Evolutionary conservation across 805 yeast species (phyloP).

Genomic region (Spencermartinsiella europaea): DNA sequence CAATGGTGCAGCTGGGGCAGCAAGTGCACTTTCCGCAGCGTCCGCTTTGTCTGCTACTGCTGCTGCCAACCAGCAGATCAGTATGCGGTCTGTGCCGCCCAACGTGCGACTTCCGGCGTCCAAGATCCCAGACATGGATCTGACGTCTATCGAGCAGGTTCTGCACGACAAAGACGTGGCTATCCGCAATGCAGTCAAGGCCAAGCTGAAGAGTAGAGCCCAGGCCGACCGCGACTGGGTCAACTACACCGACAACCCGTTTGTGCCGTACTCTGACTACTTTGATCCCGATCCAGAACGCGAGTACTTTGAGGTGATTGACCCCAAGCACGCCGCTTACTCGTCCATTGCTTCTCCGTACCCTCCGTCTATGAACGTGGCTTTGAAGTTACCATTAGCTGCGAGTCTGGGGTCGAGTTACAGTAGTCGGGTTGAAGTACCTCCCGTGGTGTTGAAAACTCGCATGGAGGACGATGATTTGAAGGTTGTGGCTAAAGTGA

Average conservation of each 20-base stretch:
- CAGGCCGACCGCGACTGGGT: slow-evolving; percentile 64
- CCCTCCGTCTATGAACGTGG: slow-evolving; percentile 40
- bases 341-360: slow-evolving; percentile 57
- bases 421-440: slow-evolving; percentile 22
- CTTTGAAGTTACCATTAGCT: slow-evolving; percentile 25
- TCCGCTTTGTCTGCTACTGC: slow-evolving; percentile 18
- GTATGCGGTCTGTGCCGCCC: slow-evolving; percentile 41
- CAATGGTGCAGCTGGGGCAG: slow-evolving; percentile 17
- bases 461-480: slow-evolving; percentile 16
- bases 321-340: slow-evolving; percentile 65
- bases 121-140: slow-evolving; percentile 87
- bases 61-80: slow-evolving; percentile 30
- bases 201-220: slow-evolving; percentile 65
- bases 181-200: slow-evolving; percentile 78
- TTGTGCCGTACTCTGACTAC: slow-evolving; percentile 73
- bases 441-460: slow-evolving; percentile 21
- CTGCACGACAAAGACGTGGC: slow-evolving; percentile 70
- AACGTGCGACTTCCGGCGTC: slow-evolving; percentile 85
- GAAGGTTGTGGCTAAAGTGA: slow-evolving; percentile 11
- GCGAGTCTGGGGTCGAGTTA: slow-evolving; percentile 26
- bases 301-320: slow-evolving; percentile 37
- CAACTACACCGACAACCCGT: slow-evolving; percentile 82
- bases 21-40: slow-evolving; percentile 12
- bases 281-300: slow-evolving; percentile 42
- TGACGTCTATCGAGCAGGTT: slow-evolving; percentile 74